Conservation (phyloP, 2,329 filamentous ascomycete species). For the Metarhizium sp. region DNA sequence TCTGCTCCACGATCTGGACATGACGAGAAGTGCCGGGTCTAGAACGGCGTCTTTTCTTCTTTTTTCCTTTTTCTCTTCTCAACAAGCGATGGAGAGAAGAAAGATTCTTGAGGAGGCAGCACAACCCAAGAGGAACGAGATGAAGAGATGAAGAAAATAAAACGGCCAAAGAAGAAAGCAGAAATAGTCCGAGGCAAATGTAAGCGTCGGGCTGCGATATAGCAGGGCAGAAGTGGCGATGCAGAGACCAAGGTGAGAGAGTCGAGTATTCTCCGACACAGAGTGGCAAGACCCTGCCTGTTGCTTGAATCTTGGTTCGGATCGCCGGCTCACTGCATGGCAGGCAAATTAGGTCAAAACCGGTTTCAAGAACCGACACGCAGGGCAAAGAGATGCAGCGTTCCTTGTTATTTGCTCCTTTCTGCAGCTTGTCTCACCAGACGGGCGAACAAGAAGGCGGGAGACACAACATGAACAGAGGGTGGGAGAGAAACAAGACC, state of each 20-base stretch:
- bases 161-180: neutral
- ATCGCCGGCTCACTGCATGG: neutral
- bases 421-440: neutral
- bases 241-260: too few species aligned
- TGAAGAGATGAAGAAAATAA: neutral
- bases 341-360: neutral
- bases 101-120: neutral
- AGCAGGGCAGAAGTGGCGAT: neutral
- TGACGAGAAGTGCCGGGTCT: neutral
- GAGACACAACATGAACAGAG: neutral
- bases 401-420: neutral
- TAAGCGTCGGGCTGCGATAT: neutral
- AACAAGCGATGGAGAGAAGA: neutral
- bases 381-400: neutral
- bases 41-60: neutral
- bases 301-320: neutral
- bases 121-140: neutral
- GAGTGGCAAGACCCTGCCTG: neutral
- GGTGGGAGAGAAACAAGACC: neutral
- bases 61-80: neutral
- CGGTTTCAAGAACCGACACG: constrained; percentile 1
- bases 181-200: neutral
- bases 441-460: too few species aligned
- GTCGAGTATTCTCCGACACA: too few species aligned
- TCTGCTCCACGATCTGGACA: constrained; percentile 1